A percentile compares a stretch with the other conserved stretches of the same genome.
Conservation (phyloP, 805 yeast species). For the Myxozyma mucilagina region DNA sequence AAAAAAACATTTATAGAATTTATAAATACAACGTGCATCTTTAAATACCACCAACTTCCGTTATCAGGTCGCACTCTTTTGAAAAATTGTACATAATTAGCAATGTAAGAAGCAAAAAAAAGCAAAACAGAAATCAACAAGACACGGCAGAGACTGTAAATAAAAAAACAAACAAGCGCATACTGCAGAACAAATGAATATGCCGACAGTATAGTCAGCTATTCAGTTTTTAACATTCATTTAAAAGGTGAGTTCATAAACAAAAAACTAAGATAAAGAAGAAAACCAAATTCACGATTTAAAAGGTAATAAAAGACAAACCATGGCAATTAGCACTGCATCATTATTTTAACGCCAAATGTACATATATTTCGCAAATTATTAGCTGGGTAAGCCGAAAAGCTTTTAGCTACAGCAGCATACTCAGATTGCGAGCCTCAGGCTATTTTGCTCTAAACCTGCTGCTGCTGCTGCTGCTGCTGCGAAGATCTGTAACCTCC, state of each 20-base stretch:
- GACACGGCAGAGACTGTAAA: background rate
- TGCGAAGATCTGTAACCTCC: constrained; percentile 15
- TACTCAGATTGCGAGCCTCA: background rate
- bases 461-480: constrained; percentile 11
- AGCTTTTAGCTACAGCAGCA: background rate
- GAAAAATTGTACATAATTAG: background rate
- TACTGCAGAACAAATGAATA: background rate
- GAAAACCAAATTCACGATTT: background rate
- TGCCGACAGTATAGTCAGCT: background rate
- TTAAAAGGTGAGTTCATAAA: background rate
- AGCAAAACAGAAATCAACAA: background rate
- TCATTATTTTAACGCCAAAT: background rate
- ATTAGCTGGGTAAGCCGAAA: background rate
- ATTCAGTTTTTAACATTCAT: background rate
- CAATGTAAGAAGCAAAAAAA: background rate
- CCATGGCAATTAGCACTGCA: background rate
- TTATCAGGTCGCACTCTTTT: background rate
- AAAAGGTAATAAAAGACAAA: background rate
- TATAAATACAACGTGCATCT: constrained; percentile 1
- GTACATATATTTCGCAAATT: background rate
- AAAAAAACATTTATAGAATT: background rate
- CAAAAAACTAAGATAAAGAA: background rate
- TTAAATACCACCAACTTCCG: background rate
- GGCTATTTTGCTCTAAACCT: background rate
- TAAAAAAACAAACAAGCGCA: background rate